Conservation (phyloP, 345 rosid species). For the Murraya koenigii region DNA sequence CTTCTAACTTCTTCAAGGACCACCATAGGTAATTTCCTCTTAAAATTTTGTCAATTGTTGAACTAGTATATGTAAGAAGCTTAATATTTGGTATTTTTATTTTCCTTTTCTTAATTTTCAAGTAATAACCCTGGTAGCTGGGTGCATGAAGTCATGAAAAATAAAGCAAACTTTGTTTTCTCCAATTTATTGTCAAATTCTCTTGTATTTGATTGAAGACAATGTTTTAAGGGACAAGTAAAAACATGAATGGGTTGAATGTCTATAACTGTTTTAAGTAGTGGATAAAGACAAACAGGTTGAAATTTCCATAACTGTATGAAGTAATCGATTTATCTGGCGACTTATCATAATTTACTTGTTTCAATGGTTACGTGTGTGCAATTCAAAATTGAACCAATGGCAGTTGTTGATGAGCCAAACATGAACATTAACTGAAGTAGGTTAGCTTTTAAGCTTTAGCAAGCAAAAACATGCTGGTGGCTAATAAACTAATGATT, state of each 20-base stretch:
- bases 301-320: background rate
- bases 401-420: background rate
- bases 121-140: background rate
- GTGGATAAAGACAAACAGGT: too few relatives aligned
- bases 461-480: background rate
- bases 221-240: background rate
- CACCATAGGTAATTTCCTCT: constrained; percentile 58
- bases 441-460: background rate
- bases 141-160: constrained; percentile 1
- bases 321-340: background rate
- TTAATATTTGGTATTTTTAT: constrained; percentile 5
- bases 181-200: background rate
- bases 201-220: background rate
- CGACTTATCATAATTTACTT: background rate
- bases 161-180: background rate
- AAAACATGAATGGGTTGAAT: background rate
- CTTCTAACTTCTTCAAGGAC: constrained; percentile 90
- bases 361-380: background rate
- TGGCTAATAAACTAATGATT: background rate
- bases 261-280: too few relatives aligned
- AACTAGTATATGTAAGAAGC: constrained; percentile 6
- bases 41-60: background rate
- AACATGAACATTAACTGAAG: background rate
- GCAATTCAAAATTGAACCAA: background rate
- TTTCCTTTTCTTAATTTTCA: too few relatives aligned